Base-by-base conservation (phyloP, 768 basidiomycete species). In the Kwoniella shandongensis region DNA sequence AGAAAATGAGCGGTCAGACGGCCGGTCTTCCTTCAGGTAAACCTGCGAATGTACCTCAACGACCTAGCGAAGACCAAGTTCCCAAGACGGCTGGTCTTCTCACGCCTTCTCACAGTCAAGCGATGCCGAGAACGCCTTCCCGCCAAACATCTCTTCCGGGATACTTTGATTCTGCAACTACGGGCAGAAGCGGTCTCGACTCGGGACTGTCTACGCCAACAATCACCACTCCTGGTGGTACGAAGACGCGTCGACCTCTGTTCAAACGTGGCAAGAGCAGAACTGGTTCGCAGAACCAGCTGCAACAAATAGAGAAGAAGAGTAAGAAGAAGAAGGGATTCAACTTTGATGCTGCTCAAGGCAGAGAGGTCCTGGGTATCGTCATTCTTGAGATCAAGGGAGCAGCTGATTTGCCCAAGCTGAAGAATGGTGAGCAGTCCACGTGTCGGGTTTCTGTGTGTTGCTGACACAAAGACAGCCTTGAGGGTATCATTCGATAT, bases 311-410 rank as follows among this genome's bases (percentile, higher is more conserved):
- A 78, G 64, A 65, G 2, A 51, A 66, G 47, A 81, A 81, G 76
- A 67, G 57, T 26, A 60, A 55, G 38, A 41, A 17, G 15, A 57
- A 49, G 3, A 72, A 59, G 22, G 80, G 79, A 20, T 87, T 80
- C 74, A 86, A 86, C 72, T 83, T 89, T 58, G 60, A 67, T 50
- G 66, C 64, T 4, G 82, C 82, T 17, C 80, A 85, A 0, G 81
- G 79, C 4, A 86, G 90, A 67, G 93, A 97, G 70, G 86, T 96
- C 36, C 78, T 94, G 1, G 94, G 94, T 0, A 91, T 98, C 56
- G 93, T 97, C 35, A 88, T 96, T 85, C 78, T 99, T 20, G 94
- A 99, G 78, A 88, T 99, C 58, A 81, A 85, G 57, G 79, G 84
- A 12, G 94, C 91, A 23, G 82, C 82, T 27, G 91, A 94, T 77